A percentile compares a stretch with the other conserved stretches of the same genome.
Conservation (phyloP, 306 rosid genomes). For the Fagus sylvatica region DNA sequence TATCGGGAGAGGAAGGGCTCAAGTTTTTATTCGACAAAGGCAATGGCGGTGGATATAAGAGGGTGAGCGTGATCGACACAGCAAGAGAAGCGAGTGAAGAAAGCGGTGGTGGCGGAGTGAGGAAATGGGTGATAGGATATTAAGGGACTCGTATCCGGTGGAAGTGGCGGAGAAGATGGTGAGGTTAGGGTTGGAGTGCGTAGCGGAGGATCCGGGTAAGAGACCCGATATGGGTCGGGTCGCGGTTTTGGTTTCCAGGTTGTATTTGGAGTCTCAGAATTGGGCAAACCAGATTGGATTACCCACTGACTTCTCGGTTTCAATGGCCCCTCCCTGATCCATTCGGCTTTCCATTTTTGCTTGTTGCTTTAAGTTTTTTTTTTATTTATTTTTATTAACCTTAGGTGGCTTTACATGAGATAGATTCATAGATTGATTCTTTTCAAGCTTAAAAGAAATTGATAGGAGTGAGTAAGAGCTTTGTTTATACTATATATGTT, state of each 20-base stretch:
- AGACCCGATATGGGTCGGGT: conserved; percentile 84
- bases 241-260: conserved; percentile 53
- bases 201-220: conserved; percentile 53
- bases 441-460: too few species aligned
- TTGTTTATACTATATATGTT: too few species aligned
- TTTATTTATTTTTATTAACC: background rate
- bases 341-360: background rate
- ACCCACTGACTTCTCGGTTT: conserved; percentile 50
- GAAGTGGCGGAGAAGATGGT: conserved; percentile 74
- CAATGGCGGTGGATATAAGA: conserved; percentile 31
- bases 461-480: too few species aligned
- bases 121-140: conserved; percentile 81
- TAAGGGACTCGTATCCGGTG: conserved; percentile 84
- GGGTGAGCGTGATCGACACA: conserved; percentile 70
- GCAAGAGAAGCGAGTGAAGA: conserved; percentile 56
- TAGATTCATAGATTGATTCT: too few species aligned
- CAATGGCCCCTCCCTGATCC: conserved; percentile 68
- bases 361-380: background rate
- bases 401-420: too few species aligned
- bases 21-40: conserved; percentile 39
- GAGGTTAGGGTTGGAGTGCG: conserved; percentile 64
- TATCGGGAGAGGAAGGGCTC: conserved; percentile 79
- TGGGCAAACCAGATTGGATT: conserved; percentile 68
- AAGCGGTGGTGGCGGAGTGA: conserved; percentile 38
- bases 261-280: conserved; percentile 63